Base-by-base conservation (phyloP, 352 stramenopile species). In the Globisporangium splendens region DNA sequence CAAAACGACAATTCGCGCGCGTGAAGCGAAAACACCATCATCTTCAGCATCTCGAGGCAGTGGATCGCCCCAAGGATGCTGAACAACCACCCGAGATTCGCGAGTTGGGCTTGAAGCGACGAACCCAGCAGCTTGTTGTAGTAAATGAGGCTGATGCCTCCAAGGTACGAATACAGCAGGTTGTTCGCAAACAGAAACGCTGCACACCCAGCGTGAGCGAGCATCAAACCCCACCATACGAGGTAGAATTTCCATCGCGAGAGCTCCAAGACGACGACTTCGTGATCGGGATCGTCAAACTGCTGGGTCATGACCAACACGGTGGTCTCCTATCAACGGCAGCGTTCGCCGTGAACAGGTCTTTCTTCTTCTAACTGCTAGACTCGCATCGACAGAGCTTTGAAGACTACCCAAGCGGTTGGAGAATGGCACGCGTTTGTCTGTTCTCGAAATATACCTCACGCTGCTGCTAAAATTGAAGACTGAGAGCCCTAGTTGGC, bases 111-210 rank as follows among this genome's bases (percentile, higher is more conserved):
- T 13, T 48, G 47, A 4, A 77, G 66, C 33, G 53, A 61, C 15
- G 69, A 72, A n/a, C 44, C 63, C 1, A 77, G 57, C n/a, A 77
- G 63, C 43, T 75, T 77, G 69, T 75, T 74, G 63, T 73, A 77
- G 59, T 77, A 75, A 24, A 77, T 66, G 33, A 77, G 64, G 21
- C 60, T 52, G 47, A 70, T 49, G 38, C 56, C 48, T 7, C 59
- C 63, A 14, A 75, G 31, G 47, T 74, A 77, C 8, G 56, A 44
- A 39, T 75, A 75, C 31, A 77, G 46, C 10, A 62, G 15, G 14
- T 68, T 73, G n/a, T 44, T 70, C 12, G 66, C 56, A 48, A 62
- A 63, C 44, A 71, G 49, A 22, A 73, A 72, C n/a, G 56, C 61
- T 1, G 56, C 65, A 35, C 61, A 69, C n/a, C 46, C 52, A 20